Percentiles rank a stretch among this genome's conserved stretches.
Evolutionary conservation across 225 moss, liverwort and hornwort genomes (phyloP).

Genomic region (Lunularia cruciata): DNA sequence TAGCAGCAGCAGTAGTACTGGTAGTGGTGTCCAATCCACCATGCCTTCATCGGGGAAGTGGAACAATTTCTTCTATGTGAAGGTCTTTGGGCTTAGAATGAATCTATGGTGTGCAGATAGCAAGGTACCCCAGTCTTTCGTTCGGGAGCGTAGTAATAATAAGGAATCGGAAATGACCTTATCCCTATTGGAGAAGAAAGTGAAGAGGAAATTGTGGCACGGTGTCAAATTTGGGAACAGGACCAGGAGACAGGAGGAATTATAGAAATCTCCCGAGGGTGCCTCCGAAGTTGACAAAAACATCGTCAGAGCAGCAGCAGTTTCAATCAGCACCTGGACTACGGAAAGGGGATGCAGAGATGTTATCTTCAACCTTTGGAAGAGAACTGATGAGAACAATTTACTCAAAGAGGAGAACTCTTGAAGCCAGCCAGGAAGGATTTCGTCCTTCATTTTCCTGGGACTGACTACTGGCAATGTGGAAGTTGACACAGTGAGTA

Average conservation of each 20-base stretch:
- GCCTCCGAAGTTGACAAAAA: no score
- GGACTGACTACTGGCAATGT: no score
- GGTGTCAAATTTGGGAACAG: conserved; percentile 2
- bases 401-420: no score
- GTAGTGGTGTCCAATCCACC: no score
- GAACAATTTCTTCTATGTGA: conserved; percentile 16
- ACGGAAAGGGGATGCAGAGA: no score
- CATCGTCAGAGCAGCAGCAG: no score
- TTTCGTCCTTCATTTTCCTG: no score
- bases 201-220: conserved; percentile 13
- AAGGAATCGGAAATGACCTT: conserved; percentile 8
- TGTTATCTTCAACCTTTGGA: no score
- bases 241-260: conserved; percentile 5
- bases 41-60: conserved; percentile 12
- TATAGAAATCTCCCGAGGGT: background rate
- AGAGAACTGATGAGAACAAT: no score
- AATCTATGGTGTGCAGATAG: conserved; percentile 22
- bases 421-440: no score
- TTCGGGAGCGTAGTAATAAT: background rate
- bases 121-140: conserved; percentile 4
- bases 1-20: background rate
- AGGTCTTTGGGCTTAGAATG: conserved; percentile 17
- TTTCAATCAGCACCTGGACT: no score
- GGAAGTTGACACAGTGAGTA: no score
- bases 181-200: conserved; percentile 8